Evolutionary conservation across 257 asterid species (phyloP).

Genomic region (Solanum paucissectum): DNA sequence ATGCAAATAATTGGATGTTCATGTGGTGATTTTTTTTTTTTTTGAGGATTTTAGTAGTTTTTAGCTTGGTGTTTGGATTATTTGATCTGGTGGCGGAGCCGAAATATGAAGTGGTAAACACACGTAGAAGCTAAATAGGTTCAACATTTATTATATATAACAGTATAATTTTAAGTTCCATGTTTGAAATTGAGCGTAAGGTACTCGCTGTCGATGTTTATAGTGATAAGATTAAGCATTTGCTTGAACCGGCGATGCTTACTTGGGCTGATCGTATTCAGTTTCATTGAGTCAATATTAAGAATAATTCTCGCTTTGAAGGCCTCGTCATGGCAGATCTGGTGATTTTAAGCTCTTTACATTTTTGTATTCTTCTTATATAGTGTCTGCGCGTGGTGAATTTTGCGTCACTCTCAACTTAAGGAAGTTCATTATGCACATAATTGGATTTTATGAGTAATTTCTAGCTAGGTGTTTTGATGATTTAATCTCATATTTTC

Average conservation of each 20-base stretch:
- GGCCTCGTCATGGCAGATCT: slow-evolving; percentile 95
- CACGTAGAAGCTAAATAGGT: background rate
- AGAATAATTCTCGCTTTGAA: slow-evolving; percentile 83
- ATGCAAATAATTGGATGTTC: background rate
- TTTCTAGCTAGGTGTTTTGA: background rate
- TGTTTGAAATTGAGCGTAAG: slow-evolving; percentile 24
- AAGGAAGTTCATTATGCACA: background rate
- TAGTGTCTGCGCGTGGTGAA: background rate
- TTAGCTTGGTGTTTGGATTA: background rate
- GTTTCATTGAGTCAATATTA: slow-evolving; percentile 76
- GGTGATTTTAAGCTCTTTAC: slow-evolving; percentile 19
- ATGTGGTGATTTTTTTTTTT: background rate
- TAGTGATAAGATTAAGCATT: slow-evolving; percentile 73
- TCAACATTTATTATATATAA: background rate
- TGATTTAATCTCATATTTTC: background rate
- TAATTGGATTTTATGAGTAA: background rate
- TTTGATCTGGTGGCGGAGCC: background rate
- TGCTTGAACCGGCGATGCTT: slow-evolving; percentile 43
- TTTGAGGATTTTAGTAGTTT: background rate
- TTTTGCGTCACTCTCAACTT: background rate
- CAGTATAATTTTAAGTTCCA: background rate
- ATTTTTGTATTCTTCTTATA: background rate
- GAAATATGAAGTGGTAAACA: background rate
- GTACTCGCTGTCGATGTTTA: slow-evolving; percentile 74
- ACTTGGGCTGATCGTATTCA: slow-evolving; percentile 62